Evolutionary conservation across 2,329 filamentous ascomycete genomes (phyloP).

Genomic region (Lachnellula arida): DNA sequence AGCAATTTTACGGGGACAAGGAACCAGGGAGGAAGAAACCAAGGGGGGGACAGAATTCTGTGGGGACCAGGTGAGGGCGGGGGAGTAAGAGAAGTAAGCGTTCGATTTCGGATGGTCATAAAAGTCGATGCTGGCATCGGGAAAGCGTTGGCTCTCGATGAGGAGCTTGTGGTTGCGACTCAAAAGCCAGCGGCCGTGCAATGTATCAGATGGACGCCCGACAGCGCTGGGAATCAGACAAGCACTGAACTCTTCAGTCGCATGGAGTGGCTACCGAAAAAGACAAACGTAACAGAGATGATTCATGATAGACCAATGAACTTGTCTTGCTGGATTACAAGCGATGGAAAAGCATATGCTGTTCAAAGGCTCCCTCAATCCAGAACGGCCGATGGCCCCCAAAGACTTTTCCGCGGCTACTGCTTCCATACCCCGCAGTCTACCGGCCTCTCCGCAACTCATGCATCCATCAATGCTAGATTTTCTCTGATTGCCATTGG

Average conservation of each 20-base stretch:
- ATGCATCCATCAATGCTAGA: conserved; percentile 83
- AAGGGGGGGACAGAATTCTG: conserved; percentile 54
- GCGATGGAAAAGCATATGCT: conserved; percentile 81
- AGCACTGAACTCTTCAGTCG: conserved; percentile 84
- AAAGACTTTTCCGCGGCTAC: conserved; percentile 76
- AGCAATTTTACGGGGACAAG: conserved; percentile 53
- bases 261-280: conserved; percentile 81
- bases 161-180: conserved; percentile 89
- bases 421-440: conserved; percentile 76
- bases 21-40: conserved; percentile 34
- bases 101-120: conserved; percentile 96
- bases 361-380: conserved; percentile 65
- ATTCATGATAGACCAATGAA: conserved; percentile 96
- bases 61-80: conserved; percentile 77
- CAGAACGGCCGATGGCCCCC: conserved; percentile 40
- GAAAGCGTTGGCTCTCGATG: conserved; percentile 81
- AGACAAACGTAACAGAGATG: conserved; percentile 74
- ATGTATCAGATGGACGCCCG: conserved; percentile 91
- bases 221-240: conserved; percentile 76
- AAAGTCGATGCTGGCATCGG: conserved; percentile 95
- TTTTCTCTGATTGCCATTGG: conserved; percentile 92
- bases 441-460: conserved; percentile 57
- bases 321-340: conserved; percentile 85
- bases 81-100: conserved; percentile 78
- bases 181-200: conserved; percentile 90